A percentile compares a stretch with the other conserved stretches of the same genome.
Conservation (phyloP, 2,329 filamentous ascomycete species). For the Lizonia empirigonia region DNA sequence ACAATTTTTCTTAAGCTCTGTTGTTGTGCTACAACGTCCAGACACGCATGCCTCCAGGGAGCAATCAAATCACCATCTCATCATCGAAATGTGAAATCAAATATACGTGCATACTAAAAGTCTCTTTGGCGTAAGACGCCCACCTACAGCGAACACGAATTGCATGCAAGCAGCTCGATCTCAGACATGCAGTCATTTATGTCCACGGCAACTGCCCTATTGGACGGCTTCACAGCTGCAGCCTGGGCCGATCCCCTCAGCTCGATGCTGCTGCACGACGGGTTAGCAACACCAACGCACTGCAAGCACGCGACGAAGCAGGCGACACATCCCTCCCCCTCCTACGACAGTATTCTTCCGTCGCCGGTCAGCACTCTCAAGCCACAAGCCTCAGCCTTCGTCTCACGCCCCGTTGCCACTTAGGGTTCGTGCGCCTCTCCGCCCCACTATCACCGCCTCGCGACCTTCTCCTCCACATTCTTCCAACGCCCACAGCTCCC, state of each 20-base stretch:
- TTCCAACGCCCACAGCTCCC: conserved; percentile 31
- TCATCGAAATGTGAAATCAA: not conserved
- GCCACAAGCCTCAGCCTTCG: conserved; percentile 38
- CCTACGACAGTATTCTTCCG: conserved; percentile 8
- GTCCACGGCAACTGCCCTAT: conserved; percentile 1
- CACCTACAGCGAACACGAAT: not conserved
- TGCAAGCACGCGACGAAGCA: conserved; percentile 41
- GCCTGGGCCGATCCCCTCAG: conserved; percentile 18
- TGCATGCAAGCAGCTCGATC: conserved; percentile 4
- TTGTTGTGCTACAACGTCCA: too few relatives aligned
- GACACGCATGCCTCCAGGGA: not conserved
- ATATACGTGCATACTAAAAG: not conserved
- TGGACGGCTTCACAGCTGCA: conserved; percentile 6
- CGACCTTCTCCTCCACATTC: conserved; percentile 31
- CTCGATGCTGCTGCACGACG: conserved; percentile 19
- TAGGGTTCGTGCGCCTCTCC: conserved; percentile 28
- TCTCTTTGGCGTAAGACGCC: not conserved
- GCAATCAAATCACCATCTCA: not conserved
- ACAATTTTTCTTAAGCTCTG: not conserved
- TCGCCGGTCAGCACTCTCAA: conserved; percentile 20
- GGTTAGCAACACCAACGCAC: conserved; percentile 33
- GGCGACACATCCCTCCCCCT: conserved; percentile 12
- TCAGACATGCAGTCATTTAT: conserved; percentile 14
- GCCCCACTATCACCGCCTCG: conserved; percentile 42
- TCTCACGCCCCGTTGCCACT: conserved; percentile 41